These are phyloP conservation scores for Nephelium lappaceum DNA, from an alignment of 345 rosid genomes.

Conservation along the genomic window DNA sequence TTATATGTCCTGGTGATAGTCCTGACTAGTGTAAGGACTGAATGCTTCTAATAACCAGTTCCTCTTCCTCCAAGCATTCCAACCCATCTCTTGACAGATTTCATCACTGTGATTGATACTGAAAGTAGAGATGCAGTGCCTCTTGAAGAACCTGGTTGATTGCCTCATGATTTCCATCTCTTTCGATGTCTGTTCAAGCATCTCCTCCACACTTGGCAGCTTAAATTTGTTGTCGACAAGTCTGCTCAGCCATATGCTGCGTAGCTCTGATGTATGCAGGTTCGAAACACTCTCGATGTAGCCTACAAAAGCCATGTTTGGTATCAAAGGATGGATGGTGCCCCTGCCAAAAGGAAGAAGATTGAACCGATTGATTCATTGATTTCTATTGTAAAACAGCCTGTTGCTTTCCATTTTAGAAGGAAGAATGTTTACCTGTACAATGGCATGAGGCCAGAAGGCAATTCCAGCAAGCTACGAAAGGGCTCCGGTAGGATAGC, in stretches of 20 bases:
- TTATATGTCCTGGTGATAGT: conserved; percentile 35
- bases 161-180: conserved; percentile 66
- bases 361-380: neutral
- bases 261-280: conserved; percentile 80
- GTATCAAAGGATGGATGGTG: conserved; percentile 77
- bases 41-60: conserved; percentile 69
- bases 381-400: neutral
- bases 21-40: conserved; percentile 74
- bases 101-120: conserved; percentile 89
- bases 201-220: conserved; percentile 68
- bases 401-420: neutral
- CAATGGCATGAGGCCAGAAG: conserved; percentile 66
- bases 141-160: conserved; percentile 73
- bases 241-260: conserved; percentile 71
- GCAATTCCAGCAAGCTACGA: conserved; percentile 53
- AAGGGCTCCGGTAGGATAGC: conserved; percentile 82
- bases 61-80: conserved; percentile 69
- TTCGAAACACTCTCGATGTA: conserved; percentile 76
- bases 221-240: conserved; percentile 55
- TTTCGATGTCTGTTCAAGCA: conserved; percentile 54
- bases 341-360: conserved; percentile 48
- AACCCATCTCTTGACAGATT: conserved; percentile 80
- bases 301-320: conserved; percentile 81
- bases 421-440: conserved; percentile 51
- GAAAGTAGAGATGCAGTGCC: conserved; percentile 86